Percentiles rank a stretch among this genome's conserved stretches.
Conservation (phyloP, 164 flowering plant genomes). For the Magnolia changhungtana region DNA sequence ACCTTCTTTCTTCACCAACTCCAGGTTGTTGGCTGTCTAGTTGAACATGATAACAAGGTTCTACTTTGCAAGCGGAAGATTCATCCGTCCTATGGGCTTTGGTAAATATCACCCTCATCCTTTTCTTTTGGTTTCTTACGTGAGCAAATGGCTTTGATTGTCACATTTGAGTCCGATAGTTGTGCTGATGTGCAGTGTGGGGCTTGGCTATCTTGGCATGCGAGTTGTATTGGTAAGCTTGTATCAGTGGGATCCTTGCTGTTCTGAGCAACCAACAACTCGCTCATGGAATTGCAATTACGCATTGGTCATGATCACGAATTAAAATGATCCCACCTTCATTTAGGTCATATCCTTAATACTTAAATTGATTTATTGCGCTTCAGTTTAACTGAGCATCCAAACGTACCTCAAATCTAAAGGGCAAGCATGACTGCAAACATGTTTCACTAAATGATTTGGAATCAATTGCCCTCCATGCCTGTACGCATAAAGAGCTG, state of each 20-base stretch:
- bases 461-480: neutral
- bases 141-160: neutral
- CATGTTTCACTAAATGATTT: neutral
- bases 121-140: neutral
- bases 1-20: neutral
- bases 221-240: neutral
- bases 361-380: no score
- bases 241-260: neutral
- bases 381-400: no score
- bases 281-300: neutral
- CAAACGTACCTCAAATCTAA: no score
- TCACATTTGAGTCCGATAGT: neutral
- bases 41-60: slow-evolving; percentile 81
- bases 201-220: neutral
- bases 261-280: neutral
- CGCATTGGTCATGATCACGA: neutral
- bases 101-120: slow-evolving; percentile 42
- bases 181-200: neutral
- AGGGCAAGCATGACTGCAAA: neutral
- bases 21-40: slow-evolving; percentile 93
- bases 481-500: no score
- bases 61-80: slow-evolving; percentile 88
- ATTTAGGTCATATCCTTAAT: no score
- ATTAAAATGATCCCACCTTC: no score
- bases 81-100: slow-evolving; percentile 85